Conservation (phyloP, 768 basidiomycete genomes). For the Xerocomellus intermedius region DNA sequence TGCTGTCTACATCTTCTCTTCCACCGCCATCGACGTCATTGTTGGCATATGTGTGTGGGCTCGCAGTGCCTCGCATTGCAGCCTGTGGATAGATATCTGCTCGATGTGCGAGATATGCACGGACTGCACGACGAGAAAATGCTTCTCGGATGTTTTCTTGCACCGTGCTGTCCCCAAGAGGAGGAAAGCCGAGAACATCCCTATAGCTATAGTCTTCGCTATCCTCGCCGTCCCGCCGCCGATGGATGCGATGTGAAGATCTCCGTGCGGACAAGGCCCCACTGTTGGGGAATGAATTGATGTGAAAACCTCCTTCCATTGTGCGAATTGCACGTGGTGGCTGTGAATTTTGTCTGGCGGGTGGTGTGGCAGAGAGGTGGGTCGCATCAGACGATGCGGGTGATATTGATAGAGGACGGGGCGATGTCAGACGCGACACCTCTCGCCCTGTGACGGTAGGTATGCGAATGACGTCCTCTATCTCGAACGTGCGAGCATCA, state of each 20-base stretch:
- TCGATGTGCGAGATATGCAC: conserved; percentile 32
- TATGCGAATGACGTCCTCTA: conserved; percentile 64
- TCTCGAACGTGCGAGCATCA: conserved; percentile 85
- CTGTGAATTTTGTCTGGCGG: conserved; percentile 17
- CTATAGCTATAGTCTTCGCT: conserved; percentile 38
- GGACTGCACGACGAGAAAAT: conserved; percentile 48
- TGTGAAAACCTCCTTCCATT: conserved; percentile 57
- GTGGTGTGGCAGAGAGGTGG: conserved; percentile 9
- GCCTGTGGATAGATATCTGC: conserved; percentile 25
- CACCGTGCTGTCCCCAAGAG: conserved; percentile 51
- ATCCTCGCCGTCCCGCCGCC: conserved; percentile 26
- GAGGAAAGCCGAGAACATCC: conserved; percentile 54
- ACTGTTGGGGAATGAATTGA: conserved; percentile 13
- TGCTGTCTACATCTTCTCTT: conserved; percentile 40
- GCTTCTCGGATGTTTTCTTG: conserved; percentile 59
- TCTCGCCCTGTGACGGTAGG: conserved; percentile 38
- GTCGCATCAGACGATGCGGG: conserved; percentile 10
- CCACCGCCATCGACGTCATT: conserved; percentile 27
- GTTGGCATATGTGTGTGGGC: conserved; percentile 13
- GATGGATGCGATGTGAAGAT: conserved; percentile 19
- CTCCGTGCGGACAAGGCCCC: conserved; percentile 20
- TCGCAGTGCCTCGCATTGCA: conserved; percentile 12
- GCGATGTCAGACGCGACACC: conserved; percentile 9
- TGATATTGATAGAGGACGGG: conserved; percentile 11
- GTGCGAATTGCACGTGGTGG: conserved; percentile 45